Evolutionary conservation across 768 basidiomycete species (phyloP).

Genomic region (Amanita thiersii): DNA sequence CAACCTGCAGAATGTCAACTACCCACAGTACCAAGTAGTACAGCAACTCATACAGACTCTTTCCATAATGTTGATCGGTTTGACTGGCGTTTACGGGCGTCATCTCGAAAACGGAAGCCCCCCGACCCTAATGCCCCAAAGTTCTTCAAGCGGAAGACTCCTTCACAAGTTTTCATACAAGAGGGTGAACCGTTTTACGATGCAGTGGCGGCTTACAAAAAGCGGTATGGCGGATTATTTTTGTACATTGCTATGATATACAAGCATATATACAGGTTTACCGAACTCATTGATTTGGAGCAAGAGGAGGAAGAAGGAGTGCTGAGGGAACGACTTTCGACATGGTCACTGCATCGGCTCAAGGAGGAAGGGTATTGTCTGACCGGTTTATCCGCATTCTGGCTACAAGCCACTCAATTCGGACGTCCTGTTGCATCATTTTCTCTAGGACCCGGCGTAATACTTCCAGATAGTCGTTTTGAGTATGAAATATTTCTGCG

Average conservation of each 20-base stretch:
- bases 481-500: conserved; percentile 40
- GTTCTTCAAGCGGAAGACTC: conserved; percentile 29
- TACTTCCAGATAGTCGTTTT: conserved; percentile 60
- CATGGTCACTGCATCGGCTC: conserved; percentile 56
- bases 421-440: conserved; percentile 65
- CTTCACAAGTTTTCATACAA: conserved; percentile 23
- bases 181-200: conserved; percentile 35
- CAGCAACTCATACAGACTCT: not conserved
- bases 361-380: conserved; percentile 68
- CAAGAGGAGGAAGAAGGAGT: conserved; percentile 55
- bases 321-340: conserved; percentile 53
- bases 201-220: conserved; percentile 44
- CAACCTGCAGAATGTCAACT: conserved; percentile 18
- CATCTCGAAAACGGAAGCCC: conserved; percentile 27
- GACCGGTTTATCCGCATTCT: conserved; percentile 57
- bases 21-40: no score
- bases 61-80: conserved; percentile 28
- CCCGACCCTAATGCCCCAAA: conserved; percentile 11
- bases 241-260: not conserved
- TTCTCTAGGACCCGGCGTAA: conserved; percentile 49
- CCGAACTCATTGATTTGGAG: conserved; percentile 52
- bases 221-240: conserved; percentile 32
- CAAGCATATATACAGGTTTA: conserved; percentile 32
- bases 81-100: conserved; percentile 54
- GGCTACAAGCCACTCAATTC: conserved; percentile 56